A percentile compares a stretch with the other conserved stretches of the same genome.
Evolutionary conservation across 768 basidiomycete species (phyloP).

Genomic region (Pleurotus tuber-regium): DNA sequence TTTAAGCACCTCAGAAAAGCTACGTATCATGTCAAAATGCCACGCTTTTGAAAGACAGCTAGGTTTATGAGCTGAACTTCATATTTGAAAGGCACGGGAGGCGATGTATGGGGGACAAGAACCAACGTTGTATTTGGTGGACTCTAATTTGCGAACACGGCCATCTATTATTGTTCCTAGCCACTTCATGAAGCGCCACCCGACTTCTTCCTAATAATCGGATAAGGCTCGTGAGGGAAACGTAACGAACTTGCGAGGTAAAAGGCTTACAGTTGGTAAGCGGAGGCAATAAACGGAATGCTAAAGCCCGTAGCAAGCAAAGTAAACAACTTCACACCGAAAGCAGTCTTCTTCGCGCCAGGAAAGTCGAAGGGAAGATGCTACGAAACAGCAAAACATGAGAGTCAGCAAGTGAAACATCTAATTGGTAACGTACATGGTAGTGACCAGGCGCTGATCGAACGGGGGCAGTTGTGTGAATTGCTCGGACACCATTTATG

Average conservation of each 20-base stretch:
- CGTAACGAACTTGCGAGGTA: no score
- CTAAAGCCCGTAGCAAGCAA: constrained; percentile 58
- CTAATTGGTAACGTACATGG: constrained; percentile 43
- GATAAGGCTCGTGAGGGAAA: not conserved
- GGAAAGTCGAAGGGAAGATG: constrained; percentile 58
- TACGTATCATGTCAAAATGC: no score
- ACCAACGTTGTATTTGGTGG: no score
- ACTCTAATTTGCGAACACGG: no score
- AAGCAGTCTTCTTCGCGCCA: constrained; percentile 46
- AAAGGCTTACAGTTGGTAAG: constrained; percentile 60
- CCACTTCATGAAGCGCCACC: constrained; percentile 5
- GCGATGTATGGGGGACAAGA: no score
- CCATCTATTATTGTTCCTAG: no score
- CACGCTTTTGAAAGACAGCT: no score
- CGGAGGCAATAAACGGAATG: constrained; percentile 64
- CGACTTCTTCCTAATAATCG: constrained; percentile 39
- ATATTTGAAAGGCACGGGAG: no score
- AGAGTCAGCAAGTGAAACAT: not conserved
- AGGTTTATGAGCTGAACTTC: no score
- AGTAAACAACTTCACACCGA: constrained; percentile 44
- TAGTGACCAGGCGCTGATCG: constrained; percentile 55
- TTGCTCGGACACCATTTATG: constrained; percentile 30
- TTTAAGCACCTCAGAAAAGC: no score
- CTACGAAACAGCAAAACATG: constrained; percentile 26
- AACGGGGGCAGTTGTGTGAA: constrained; percentile 29